Evolutionary conservation across 768 basidiomycete genomes (phyloP), one percentile per base, ranked within the genome.

Genomic region (Serpula lacrymans): DNA sequence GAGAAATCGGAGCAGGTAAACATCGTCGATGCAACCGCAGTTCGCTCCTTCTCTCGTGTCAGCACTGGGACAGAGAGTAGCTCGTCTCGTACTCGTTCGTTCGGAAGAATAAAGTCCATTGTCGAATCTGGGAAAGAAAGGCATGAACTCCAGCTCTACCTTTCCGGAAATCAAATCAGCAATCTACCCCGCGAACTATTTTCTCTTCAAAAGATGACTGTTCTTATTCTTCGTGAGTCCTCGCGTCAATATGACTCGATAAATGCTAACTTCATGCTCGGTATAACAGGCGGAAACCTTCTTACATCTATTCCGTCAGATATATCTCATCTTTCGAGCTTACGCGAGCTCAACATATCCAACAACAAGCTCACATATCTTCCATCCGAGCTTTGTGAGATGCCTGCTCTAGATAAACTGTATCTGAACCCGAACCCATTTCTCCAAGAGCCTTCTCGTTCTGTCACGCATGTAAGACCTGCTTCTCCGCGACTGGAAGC

Each of bases 351-450:
- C 6, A 82, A 85, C 44, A 50, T 88, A 3, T 68, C 80, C 0
- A 67, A 70, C 39, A 88, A 88, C 55, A 57, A 61, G 23, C 59
- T 88, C 2, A 50, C 55, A 40, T 83, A 74, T 55, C 58, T 88
- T 0, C 86, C 86, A 11, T 71, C 79, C 6, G 84, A 88, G 53
- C 71, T 88, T 54, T 57, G 71, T n/a, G 53, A 61, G 22, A 78
- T 85, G 74, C n/a, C n/a, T n/a, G 65, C 55, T n/a, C 63, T 86
- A 1, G 53, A 53, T 14, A 64, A 54, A 7, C 61, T 87, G 5
- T 47, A 53, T 14, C 52, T 86, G 3, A 56, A 74, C 27, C 80
- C 78, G 0, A 88, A 89, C 47, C 83, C 75, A 0, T 88, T 84
- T 59, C 45, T 77, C 3, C 37, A 34, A 4, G 59, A 58, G 9